Base-by-base conservation (phyloP, 345 rosid genomes). In the Lenwebbia sp. region DNA sequence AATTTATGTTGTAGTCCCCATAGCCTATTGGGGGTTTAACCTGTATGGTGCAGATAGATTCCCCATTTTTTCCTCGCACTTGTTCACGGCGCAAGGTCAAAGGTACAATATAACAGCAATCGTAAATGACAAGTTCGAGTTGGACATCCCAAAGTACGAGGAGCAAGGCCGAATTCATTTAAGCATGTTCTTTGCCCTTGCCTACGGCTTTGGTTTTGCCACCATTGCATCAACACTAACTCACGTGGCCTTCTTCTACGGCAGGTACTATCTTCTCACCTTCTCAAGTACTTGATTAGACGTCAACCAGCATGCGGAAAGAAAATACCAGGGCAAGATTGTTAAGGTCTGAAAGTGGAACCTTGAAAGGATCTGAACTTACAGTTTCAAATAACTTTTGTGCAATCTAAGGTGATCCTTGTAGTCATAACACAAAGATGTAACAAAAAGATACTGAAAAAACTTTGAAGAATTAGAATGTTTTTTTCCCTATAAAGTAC, bases 141-240 rank as follows among this genome's bases (percentile, higher is more conserved):
- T 96, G 13, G 96, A 96, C 86, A 51, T 90, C 19, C 88, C 83
- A 0, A 91, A 92, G 91, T 95, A 96, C 33, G 89, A 87, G 53
- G 86, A 93, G 90, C 93, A 94, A 91, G 98, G 99, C 82, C 90
- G 95, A 54, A 94, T 96, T n/a, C 90, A 96, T 78, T 86, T 95
- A 82, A 96, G 99, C 93, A 91, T 88, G 94, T 93, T 96, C 88
- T 95, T 96, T n/a, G 92, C 98, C 50, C 90, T 96, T 54, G 78
- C 86, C 28, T 96, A 96, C 54, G 98, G 99, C 8, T 95, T 96
- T 82, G 95, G 98, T 54, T 96, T 96, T 49, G 99, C 99, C 14
- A 93, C 97, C 57, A 94, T 96, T 90, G 98, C 99, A 6, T 86
- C 99, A 21, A 96, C 98, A 4, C 86, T 95, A 58, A 94, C 96